A percentile compares a stretch with the other conserved stretches of the same genome.
Evolutionary conservation across 495 filamentous ascomycete genomes (phyloP).

Genomic region (Aspergillus ellipticus): DNA sequence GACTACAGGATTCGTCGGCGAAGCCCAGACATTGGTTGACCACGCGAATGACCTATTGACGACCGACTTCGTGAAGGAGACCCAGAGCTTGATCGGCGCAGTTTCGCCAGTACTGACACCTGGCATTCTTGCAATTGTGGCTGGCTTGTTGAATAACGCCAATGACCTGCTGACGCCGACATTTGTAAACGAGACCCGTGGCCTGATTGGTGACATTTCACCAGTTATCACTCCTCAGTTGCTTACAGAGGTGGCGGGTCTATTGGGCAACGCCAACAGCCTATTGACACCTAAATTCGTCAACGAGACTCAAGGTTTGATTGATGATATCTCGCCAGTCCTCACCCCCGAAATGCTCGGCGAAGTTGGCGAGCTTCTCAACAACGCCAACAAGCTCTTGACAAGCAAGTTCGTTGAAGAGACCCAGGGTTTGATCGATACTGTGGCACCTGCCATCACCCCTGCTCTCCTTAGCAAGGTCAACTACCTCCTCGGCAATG

Average conservation of each 20-base stretch:
- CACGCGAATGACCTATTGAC: constrained; percentile 38
- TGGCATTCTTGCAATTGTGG: no score
- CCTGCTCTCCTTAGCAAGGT: constrained; percentile 25
- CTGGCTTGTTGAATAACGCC: no score
- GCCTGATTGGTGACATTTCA: constrained; percentile 30
- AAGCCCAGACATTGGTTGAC: constrained; percentile 31
- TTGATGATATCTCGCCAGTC: constrained; percentile 34
- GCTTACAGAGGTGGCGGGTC: constrained; percentile 22
- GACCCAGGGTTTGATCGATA: constrained; percentile 33
- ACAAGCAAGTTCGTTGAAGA: constrained; percentile 36
- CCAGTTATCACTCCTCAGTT: constrained; percentile 31
- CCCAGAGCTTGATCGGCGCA: constrained; percentile 31
- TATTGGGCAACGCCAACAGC: constrained; percentile 38
- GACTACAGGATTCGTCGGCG: constrained; percentile 26
- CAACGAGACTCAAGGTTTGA: constrained; percentile 38
- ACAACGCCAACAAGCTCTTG: constrained; percentile 36
- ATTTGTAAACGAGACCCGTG: constrained; percentile 42
- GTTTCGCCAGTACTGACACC: constrained; percentile 34
- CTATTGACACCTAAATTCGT: constrained; percentile 42
- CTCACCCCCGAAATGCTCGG: constrained; percentile 33
- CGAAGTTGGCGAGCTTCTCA: constrained; percentile 32
- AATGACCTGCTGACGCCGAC: constrained; percentile 36
- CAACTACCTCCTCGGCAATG: constrained; percentile 31
- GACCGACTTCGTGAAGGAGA: constrained; percentile 40
- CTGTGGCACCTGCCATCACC: constrained; percentile 37